Base-by-base conservation (phyloP, 2,329 filamentous ascomycete species). In the Beauveria asiatica region DNA sequence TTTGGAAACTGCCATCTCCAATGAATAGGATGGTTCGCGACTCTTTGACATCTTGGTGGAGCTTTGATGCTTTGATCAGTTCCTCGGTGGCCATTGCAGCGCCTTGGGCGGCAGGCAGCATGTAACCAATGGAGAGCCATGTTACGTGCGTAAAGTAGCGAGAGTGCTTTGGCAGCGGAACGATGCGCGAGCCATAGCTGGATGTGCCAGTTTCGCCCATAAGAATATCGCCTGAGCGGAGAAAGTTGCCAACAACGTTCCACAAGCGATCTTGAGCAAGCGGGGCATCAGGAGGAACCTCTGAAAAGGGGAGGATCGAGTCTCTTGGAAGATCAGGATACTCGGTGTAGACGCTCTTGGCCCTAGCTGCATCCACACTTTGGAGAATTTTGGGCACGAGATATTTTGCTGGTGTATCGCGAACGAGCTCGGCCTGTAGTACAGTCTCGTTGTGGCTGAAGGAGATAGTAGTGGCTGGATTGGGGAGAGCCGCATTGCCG, bases 1-100 rank as follows among this genome's bases (percentile, higher is more conserved):
- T 81, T 64, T 87, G 81, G 61, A 88, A 79, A 63, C 83, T 85
- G 3, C 85, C 85, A 57, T 87, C 84, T 5, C 84, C 84, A 39
- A 84, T 84, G 62, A 84, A 76, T 1, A 86, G 70, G 10, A 86
- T 75, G 0, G 83, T 81, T 16, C 70, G 69, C 7, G 70, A 66
- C 10, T 62, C 59, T 16, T 62, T 59, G 17, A 66, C 17, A n/a
- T 62, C 41, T 6, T 21, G 63, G 19, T 65, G 51, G 42, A 64
- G 66, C 1, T 64, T 54, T 3, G 61, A 62, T 2, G 63, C 57
- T 6, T 62, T 56, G 13, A 64, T 62, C 3, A 78, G 67, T 60
- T 85, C 82, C 21, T 71, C 69, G 3, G 80, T 75, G 0, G 85
- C 86, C 0, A 84, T 71, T 0, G 80, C 77, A 0, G 80, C 80